Evolutionary conservation across 305 asterid genomes (phyloP).

Genomic region (Euphrasia arctica): DNA sequence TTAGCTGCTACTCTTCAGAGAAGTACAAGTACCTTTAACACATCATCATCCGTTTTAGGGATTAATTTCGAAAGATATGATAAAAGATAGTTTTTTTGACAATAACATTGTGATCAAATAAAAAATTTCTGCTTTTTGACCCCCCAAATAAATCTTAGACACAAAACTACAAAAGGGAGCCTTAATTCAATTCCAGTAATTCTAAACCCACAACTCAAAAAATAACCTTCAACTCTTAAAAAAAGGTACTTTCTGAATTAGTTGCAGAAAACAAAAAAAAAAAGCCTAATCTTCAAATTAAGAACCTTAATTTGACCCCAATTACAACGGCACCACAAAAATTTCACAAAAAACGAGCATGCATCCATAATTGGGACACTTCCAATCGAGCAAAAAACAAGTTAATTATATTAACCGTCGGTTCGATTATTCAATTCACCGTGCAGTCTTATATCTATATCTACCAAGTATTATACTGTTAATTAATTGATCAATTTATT

Average conservation of each 20-base stretch:
- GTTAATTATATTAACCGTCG: background rate
- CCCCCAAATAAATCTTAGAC: slow-evolving; percentile 5
- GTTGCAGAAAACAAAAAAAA: slow-evolving; percentile 17
- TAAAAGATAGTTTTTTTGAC: background rate
- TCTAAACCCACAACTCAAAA: slow-evolving; percentile 22
- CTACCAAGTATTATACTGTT: too few species aligned
- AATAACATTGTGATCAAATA: background rate
- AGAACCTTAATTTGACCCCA: slow-evolving; percentile 40
- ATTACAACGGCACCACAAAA: slow-evolving; percentile 17
- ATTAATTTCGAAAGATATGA: background rate
- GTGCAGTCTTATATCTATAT: too few species aligned
- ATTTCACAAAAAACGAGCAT: slow-evolving; percentile 32
- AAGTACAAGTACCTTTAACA: slow-evolving; percentile 58
- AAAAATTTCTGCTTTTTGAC: background rate
- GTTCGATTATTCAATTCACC: too few species aligned
- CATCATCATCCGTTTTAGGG: slow-evolving; percentile 37
- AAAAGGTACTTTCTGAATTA: slow-evolving; percentile 18
- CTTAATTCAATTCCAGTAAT: slow-evolving; percentile 29
- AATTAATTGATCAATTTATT: too few species aligned
- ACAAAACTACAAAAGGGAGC: slow-evolving; percentile 17
- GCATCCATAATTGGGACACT: slow-evolving; percentile 32
- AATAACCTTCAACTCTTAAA: background rate
- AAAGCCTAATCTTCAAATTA: slow-evolving; percentile 14
- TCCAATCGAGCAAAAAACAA: slow-evolving; percentile 15
- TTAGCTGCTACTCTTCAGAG: slow-evolving; percentile 24